Evolutionary conservation across 108 stramenopile species (phyloP), one percentile per base, ranked within the genome.

Genomic region (Cyclostephanos tholiformis): DNA sequence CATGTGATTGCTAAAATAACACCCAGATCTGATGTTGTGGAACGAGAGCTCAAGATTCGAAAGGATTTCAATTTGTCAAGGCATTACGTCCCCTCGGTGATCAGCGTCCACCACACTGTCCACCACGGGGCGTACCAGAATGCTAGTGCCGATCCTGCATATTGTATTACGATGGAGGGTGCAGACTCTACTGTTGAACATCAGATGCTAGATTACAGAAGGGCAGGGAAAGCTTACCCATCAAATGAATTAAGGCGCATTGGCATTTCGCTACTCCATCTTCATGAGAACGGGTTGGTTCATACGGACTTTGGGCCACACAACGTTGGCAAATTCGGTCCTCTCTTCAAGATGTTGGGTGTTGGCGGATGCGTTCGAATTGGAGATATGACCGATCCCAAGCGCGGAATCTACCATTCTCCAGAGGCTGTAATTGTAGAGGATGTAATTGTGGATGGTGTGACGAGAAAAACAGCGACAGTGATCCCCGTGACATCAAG

Each of bases 1-100:
- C 94, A 91, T 72, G 94, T 95, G 35, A 93, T 95, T 81, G 94
- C 94, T 4, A 95, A 95, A 72, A 86, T 95, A 27, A 95, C 94
- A 7, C 92, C 94, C 19, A 76, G 89, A 57, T 86, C 94, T 30
- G 94, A 95, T 71, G 82, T 95, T 65, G 94, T 95, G 10, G 91
- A 93, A 58, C 82, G 94, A 0, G 94, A 95, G 73, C 76, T 95
- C 22, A 90, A 84, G 79, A 70, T 95, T 30, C 88, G 94, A 23
- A 95, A 95, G 66, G 91, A 93, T 44, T 89, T 82, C 60, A 92
- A 93, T 70, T 72, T 95, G 36, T 95, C 94, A 17, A 80, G 94
- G 12, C 94, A 95, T 65, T 95, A 95, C 50, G 91, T 95, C 29
- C 94, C 94, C 32, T 92, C 94, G 1, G 87, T 95, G 27, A 93